phyloP scores from a whole-genome alignment of 169 alveolate species.

The Cystoisospora suis region DNA sequence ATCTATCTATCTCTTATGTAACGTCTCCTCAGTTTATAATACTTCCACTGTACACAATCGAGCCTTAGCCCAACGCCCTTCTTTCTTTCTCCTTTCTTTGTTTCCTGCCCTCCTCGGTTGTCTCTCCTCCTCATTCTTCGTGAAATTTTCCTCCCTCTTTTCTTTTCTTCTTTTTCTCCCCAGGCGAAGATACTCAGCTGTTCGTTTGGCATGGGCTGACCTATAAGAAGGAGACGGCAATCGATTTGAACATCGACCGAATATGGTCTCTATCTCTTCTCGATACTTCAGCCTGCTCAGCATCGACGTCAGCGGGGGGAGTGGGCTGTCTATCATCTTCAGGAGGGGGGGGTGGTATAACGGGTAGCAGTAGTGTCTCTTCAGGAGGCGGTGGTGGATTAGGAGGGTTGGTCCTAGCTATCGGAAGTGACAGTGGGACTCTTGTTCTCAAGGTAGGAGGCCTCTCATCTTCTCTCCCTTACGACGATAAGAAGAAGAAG shows the following conservation, averaged over 20 bases:
- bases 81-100: background rate
- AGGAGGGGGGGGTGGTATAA: background rate
- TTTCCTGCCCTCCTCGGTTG: background rate
- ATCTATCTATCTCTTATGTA: background rate
- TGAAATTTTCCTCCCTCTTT: too few relatives aligned
- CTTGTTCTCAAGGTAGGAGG: constrained; percentile 43
- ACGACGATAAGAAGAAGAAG: background rate
- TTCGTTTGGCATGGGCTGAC: constrained; percentile 34
- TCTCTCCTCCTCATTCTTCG: background rate
- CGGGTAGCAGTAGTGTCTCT: background rate
- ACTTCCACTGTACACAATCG: too few relatives aligned
- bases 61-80: too few relatives aligned
- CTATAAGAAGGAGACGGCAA: constrained; percentile 16
- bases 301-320: background rate
- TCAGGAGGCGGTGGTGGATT: constrained; percentile 9
- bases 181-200: constrained; percentile 50
- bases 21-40: too few relatives aligned
- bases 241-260: constrained; percentile 29
- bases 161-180: constrained; percentile 2
- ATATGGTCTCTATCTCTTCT: constrained; percentile 43
- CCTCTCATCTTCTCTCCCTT: background rate
- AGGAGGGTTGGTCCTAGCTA: constrained; percentile 48
- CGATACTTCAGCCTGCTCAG: background rate
- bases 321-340: background rate
- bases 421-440: constrained; percentile 50